Evolutionary conservation across 441 rosid species (phyloP).

Genomic region (Daphne laureola): DNA sequence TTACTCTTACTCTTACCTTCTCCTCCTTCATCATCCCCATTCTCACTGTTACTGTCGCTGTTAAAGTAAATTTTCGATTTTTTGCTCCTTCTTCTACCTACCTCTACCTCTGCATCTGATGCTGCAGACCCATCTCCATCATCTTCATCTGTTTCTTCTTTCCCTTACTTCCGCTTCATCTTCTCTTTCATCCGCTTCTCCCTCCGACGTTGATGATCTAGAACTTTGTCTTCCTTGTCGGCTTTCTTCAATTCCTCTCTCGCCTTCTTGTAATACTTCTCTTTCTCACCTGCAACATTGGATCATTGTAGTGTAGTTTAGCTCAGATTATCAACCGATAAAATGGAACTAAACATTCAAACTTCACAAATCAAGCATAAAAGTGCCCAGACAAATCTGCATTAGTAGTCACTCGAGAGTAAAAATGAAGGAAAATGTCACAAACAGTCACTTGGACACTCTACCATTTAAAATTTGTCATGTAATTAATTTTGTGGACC

Average conservation of each 20-base stretch:
- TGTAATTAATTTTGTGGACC: too few relatives aligned
- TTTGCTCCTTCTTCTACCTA: constrained; percentile 26
- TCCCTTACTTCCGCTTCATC: constrained; percentile 62
- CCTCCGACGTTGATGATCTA: constrained; percentile 57
- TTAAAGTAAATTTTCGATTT: constrained; percentile 39
- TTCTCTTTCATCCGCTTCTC: constrained; percentile 66
- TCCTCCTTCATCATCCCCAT: constrained; percentile 5
- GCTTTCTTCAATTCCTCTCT: constrained; percentile 66
- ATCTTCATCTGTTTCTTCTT: constrained; percentile 29
- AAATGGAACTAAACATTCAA: too few relatives aligned
- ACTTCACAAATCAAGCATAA: too few relatives aligned
- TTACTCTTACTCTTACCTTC: constrained; percentile 13
- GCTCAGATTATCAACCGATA: neutral
- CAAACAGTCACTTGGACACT: too few relatives aligned
- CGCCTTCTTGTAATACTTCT: constrained; percentile 52
- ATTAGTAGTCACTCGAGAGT: too few relatives aligned
- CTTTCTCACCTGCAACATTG: constrained; percentile 39
- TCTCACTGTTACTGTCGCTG: constrained; percentile 31
- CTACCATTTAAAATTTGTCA: too few relatives aligned
- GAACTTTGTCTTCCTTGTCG: constrained; percentile 73
- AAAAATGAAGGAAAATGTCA: too few relatives aligned
- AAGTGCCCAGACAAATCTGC: too few relatives aligned
- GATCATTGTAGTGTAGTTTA: too few relatives aligned
- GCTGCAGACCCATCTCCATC: constrained; percentile 39
- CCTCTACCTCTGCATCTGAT: constrained; percentile 31